Evolutionary conservation across 805 yeast species (phyloP).

Genomic region (Yarrowia sp.): DNA sequence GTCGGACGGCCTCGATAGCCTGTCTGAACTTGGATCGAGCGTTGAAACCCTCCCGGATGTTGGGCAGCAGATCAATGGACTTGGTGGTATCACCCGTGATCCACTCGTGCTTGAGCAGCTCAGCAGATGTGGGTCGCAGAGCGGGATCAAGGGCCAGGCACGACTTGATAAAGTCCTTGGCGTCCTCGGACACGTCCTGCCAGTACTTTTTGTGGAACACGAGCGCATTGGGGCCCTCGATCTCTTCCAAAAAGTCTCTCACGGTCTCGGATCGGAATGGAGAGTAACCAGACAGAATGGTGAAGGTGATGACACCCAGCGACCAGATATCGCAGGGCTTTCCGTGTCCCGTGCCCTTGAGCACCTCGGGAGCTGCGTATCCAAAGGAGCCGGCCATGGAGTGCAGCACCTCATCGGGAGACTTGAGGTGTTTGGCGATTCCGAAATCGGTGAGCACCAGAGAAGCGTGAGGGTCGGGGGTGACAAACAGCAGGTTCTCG

Average conservation of each 20-base stretch:
- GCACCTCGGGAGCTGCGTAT: slow-evolving; percentile 95
- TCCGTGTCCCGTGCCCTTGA: slow-evolving; percentile 84
- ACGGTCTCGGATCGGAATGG: slow-evolving; percentile 89
- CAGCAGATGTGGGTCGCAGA: slow-evolving; percentile 70
- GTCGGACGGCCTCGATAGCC: slow-evolving; percentile 82
- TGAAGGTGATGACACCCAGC: slow-evolving; percentile 89
- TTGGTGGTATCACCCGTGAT: slow-evolving; percentile 57
- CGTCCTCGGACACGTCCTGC: slow-evolving; percentile 79
- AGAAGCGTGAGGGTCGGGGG: slow-evolving; percentile 65
- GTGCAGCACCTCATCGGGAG: slow-evolving; percentile 65
- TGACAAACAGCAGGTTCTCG: slow-evolving; percentile 81
- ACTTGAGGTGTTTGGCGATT: slow-evolving; percentile 77
- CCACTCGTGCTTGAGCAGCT: slow-evolving; percentile 79
- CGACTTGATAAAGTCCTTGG: slow-evolving; percentile 75
- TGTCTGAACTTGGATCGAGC: slow-evolving; percentile 84
- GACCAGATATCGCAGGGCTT: slow-evolving; percentile 98
- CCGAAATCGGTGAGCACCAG: slow-evolving; percentile 96
- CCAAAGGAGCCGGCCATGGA: slow-evolving; percentile 92
- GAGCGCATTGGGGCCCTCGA: slow-evolving; percentile 73
- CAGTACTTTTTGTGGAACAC: slow-evolving; percentile 87
- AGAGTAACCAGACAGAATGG: slow-evolving; percentile 88
- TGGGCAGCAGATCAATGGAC: slow-evolving; percentile 76
- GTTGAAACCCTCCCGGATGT: slow-evolving; percentile 78
- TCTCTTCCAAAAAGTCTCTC: slow-evolving; percentile 81
- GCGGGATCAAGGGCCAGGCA: slow-evolving; percentile 73